These are phyloP conservation scores for Amphichorda felina DNA, from an alignment of 2,329 filamentous ascomycete species.

Conservation along the genomic window DNA sequence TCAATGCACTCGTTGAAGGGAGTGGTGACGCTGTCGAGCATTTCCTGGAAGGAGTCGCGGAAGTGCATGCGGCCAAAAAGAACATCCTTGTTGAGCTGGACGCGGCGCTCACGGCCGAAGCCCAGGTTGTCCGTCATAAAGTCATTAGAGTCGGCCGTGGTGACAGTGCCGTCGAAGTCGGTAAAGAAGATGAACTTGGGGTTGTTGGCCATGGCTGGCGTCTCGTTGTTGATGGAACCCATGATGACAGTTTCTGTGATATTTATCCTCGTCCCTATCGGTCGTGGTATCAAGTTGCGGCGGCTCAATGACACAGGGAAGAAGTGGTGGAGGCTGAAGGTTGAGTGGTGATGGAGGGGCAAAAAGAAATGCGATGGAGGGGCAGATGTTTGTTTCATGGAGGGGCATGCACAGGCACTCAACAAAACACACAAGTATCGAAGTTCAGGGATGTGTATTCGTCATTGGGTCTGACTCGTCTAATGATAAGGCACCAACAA, in stretches of 20 bases:
- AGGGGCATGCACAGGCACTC: too few relatives aligned
- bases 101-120: conserved; percentile 61
- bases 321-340: too few relatives aligned
- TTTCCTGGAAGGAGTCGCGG: conserved; percentile 76
- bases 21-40: conserved; percentile 77
- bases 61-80: conserved; percentile 62
- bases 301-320: not conserved
- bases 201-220: conserved; percentile 51
- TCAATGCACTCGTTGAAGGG: conserved; percentile 77
- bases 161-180: conserved; percentile 96
- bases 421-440: too few relatives aligned
- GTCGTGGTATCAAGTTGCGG: not conserved
- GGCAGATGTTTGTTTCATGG: conserved; percentile 4
- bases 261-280: not conserved
- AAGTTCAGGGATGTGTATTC: not conserved
- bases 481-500: too few relatives aligned
- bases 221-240: conserved; percentile 28
- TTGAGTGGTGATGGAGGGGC: conserved; percentile 1
- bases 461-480: too few relatives aligned
- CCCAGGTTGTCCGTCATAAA: conserved; percentile 84
- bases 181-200: conserved; percentile 97
- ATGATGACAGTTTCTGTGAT: conserved; percentile 16
- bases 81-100: conserved; percentile 63
- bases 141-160: conserved; percentile 55
- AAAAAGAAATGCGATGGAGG: conserved; percentile 3